These are phyloP conservation scores for Kwoniella dejecticola DNA, from an alignment of 768 basidiomycete genomes.

Conservation along the genomic window DNA sequence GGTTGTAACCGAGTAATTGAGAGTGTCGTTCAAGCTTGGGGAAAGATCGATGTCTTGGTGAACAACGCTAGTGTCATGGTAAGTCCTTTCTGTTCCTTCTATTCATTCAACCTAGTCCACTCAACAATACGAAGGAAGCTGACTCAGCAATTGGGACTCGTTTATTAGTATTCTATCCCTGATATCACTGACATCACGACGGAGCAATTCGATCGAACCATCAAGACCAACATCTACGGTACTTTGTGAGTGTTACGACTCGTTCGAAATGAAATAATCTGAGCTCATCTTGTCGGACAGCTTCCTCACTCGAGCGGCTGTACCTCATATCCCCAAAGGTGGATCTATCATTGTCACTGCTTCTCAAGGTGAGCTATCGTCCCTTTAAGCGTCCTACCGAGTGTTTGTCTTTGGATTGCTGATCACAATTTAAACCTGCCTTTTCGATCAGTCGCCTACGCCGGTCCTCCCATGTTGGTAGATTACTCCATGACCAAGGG, in stretches of 20 bases:
- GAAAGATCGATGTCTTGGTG: conserved; percentile 62
- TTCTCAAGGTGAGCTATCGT: conserved; percentile 53
- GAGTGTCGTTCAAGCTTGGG: conserved; percentile 54
- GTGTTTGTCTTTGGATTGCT: too few species aligned
- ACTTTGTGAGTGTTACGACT: conserved; percentile 58
- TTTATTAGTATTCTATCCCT: conserved; percentile 58
- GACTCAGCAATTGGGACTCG: too few species aligned
- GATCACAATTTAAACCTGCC: background rate
- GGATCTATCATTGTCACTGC: conserved; percentile 67
- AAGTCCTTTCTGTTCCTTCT: conserved; percentile 32
- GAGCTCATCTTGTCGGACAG: too few species aligned
- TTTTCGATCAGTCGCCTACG: conserved; percentile 46
- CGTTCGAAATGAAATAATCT: too few species aligned
- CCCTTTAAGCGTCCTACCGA: background rate
- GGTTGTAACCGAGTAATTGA: conserved; percentile 54
- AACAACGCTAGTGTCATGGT: conserved; percentile 64
- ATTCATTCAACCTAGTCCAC: too few species aligned
- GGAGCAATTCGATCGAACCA: conserved; percentile 62
- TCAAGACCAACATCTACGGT: conserved; percentile 64
- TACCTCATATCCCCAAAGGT: conserved; percentile 66
- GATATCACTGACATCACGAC: conserved; percentile 57
- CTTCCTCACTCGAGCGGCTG: conserved; percentile 61
- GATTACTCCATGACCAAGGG: conserved; percentile 66
- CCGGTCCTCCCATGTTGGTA: conserved; percentile 54
- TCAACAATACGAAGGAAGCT: too few species aligned